Conservation (phyloP, 805 yeast genomes). For the Zygosaccharomyces bisporus region DNA sequence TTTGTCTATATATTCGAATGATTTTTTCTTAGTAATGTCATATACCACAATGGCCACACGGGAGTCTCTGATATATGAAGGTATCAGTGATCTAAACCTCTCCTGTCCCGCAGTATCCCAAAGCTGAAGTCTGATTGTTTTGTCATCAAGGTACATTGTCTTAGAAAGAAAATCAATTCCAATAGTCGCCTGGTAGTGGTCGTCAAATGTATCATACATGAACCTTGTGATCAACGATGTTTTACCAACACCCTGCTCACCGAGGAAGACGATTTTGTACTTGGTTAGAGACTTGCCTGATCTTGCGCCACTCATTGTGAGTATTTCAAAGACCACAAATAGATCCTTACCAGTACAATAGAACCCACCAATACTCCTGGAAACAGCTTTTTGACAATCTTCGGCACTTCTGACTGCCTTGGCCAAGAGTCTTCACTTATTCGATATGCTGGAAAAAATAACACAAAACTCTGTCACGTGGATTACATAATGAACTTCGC, state of each 20-base stretch:
- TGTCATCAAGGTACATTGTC: conserved; percentile 93
- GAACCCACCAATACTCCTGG: neutral
- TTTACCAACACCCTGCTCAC: conserved; percentile 97
- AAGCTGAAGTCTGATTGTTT: conserved; percentile 87
- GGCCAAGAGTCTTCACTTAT: neutral
- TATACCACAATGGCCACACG: conserved; percentile 97
- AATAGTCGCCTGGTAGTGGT: conserved; percentile 90
- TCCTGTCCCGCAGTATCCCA: conserved; percentile 99
- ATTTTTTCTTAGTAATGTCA: conserved; percentile 82
- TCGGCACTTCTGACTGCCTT: neutral
- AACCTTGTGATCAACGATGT: conserved; percentile 94
- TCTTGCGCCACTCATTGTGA: conserved; percentile 18
- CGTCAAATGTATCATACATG: conserved; percentile 97
- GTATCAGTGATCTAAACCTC: conserved; percentile 88
- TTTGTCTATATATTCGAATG: conserved; percentile 77
- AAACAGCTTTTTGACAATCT: neutral
- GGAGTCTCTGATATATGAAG: conserved; percentile 91
- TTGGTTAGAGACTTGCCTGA: conserved; percentile 43
- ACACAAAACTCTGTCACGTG: neutral
- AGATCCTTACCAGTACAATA: neutral
- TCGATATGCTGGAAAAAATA: neutral
- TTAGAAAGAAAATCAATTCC: conserved; percentile 94
- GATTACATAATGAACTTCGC: neutral
- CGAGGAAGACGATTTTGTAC: conserved; percentile 88
- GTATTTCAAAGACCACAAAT: neutral